Percentiles rank a stretch among this genome's conserved stretches.
Conservation (phyloP, 2,329 filamentous ascomycete species). For the Fusarium sp. region DNA sequence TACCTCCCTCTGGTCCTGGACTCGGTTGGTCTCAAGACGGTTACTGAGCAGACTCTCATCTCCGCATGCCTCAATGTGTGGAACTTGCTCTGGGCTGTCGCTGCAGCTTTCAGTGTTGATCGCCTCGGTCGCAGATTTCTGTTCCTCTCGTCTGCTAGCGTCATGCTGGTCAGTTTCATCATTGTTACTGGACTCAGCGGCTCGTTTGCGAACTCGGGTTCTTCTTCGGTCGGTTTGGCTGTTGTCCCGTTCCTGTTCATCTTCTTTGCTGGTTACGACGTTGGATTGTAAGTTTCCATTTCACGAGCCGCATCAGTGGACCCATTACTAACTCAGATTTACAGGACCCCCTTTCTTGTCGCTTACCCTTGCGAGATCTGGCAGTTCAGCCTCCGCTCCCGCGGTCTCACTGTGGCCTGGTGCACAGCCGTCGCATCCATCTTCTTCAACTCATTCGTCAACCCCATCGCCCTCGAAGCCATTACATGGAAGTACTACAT, state of each 20-base stretch:
- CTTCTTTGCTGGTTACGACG: constrained; percentile 58
- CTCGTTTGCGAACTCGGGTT: constrained; percentile 40
- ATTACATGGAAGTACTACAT: constrained; percentile 37
- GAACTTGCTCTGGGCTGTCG: constrained; percentile 51
- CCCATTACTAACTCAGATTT: not conserved
- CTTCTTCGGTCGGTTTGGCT: constrained; percentile 52
- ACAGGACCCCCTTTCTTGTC: constrained; percentile 55
- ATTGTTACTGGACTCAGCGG: constrained; percentile 55
- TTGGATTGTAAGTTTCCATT: constrained; percentile 50
- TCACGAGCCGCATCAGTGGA: accelerated
- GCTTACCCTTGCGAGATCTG: constrained; percentile 56
- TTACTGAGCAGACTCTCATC: constrained; percentile 53
- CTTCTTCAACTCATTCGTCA: constrained; percentile 53
- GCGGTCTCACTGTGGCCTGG: constrained; percentile 56
- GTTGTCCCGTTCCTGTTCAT: constrained; percentile 62
- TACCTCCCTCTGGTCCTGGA: constrained; percentile 54
- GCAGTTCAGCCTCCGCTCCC: constrained; percentile 47
- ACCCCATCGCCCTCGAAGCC: constrained; percentile 41
- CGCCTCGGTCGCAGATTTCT: constrained; percentile 55
- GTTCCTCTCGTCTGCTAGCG: constrained; percentile 50
- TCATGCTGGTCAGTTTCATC: constrained; percentile 52
- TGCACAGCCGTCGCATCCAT: constrained; percentile 51
- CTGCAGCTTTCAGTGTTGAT: constrained; percentile 53
- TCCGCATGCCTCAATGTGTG: constrained; percentile 56
- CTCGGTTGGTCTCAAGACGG: constrained; percentile 52